Base-by-base conservation (phyloP, 331 rosid species). In the Prunus yedoensis region DNA sequence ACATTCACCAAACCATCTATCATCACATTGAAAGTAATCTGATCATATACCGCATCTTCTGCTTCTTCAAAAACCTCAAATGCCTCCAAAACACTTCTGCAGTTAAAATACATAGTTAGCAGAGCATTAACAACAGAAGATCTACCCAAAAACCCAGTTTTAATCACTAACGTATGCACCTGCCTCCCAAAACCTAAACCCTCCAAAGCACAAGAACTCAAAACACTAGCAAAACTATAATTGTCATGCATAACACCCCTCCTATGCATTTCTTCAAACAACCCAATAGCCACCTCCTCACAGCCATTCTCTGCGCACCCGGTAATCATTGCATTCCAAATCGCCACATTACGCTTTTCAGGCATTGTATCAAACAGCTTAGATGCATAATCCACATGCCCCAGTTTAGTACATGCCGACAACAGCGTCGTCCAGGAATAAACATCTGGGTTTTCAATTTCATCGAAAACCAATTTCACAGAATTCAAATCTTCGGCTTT, bases 391-490 rank as follows among this genome's bases (percentile, higher is more conserved):
- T 54, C 79, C 46, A 89, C 10, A 14, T 45, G 53, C 8, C 83
- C 92, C 54, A 87, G 73, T 83, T 87, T 89, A 1, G 85, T 38
- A 56, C 73, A 82, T 8, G 91, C 93, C 5, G 91, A 88, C 4
- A 92, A 56, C 61, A 93, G 17, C 0, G 91, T 93, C n/a, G 97
- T 93, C 94, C 94, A 87, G 0, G 96, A 86, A 70, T 87, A 93
- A 4, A 74, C 89, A 80, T 90, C 91, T 0, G 94, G 90, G 72
- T 0, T 50, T 47, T 32, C 78, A 50, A 85, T 82, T 61, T 87
- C 93, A 3, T 17, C 43, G 11, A 90, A 93, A 8, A 78, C 75
- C 59, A 66, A 60, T 8, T 27, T 49, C 50, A 84, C 85, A 43
- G 88, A 86, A 18, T 16, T n/a, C 50, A 93, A 85, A 68, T 89